Base-by-base conservation (phyloP, 2,329 filamentous ascomycete genomes). In the Aspergillus caelatus region DNA sequence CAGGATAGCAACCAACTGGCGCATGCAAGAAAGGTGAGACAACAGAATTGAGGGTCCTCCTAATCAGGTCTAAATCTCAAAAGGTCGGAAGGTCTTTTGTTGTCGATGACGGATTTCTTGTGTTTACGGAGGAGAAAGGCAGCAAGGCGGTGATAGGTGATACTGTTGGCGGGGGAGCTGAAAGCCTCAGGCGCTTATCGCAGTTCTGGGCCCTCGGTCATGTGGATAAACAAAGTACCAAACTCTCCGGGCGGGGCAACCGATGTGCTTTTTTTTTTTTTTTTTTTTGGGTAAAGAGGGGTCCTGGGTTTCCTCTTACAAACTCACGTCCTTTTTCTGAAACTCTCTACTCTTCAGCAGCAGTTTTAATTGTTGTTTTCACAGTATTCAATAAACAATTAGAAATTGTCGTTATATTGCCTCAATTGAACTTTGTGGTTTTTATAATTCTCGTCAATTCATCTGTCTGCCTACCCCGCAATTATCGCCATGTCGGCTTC, bases 401-500 rank as follows among this genome's bases (percentile, higher is more conserved):
- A 36, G 30, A 36, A 55, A 30, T 30, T 32, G 34, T 16, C 3
- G 12, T 28, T 32, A 23, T 30, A 16, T 50, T 21, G 14, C 21
- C 26, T 45, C n/a, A 45, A 30, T 23, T 19, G 39, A 21, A 28
- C 50, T 43, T 50, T 36, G 26, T n/a, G 28, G 9, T 34, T 16
- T 19, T 32, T 32, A 5, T 12, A 19, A 52, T 32, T 52, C 26
- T 52, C 19, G 12, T 4, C 16, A 60, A 32, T 50, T 39, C 21
- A 19, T n/a, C 21, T 34, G 26, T 39, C 46, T 46, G 26, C 41
- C 32, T 56, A 32, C 55, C 62, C 60, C 57, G 55, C 60, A 62
- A 60, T 61, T 43, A 41, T 55, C 62, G 32, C 61, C 43, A 77
- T 76, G 74, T 75, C 75, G n/a, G 73, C 75, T 45, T 67, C 73